Evolutionary conservation across 1,139 yeast genomes (phyloP).

Genomic region (Saccharomyces hybrid): DNA sequence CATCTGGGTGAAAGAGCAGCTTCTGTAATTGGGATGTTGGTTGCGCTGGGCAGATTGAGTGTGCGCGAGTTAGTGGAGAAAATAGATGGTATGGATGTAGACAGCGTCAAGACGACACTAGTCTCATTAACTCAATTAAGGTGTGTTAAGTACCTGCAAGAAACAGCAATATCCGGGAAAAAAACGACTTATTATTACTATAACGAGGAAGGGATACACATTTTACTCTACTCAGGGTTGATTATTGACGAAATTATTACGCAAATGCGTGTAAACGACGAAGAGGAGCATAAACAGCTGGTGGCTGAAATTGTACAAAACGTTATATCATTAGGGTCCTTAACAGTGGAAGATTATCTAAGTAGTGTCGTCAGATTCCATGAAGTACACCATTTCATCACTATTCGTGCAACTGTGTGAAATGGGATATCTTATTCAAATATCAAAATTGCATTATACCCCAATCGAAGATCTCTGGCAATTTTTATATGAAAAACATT

Average conservation of each 20-base stretch:
- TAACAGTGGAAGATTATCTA: constrained; percentile 54
- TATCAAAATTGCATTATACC: constrained; percentile 34
- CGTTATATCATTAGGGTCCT: constrained; percentile 53
- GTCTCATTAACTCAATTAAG: constrained; percentile 61
- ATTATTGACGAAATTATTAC: constrained; percentile 45
- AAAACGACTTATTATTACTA: constrained; percentile 46
- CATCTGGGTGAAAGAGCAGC: constrained; percentile 63
- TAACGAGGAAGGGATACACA: constrained; percentile 55
- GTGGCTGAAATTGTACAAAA: constrained; percentile 67
- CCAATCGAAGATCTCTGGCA: constrained; percentile 53
- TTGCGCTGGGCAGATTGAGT: constrained; percentile 53
- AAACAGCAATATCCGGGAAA: constrained; percentile 31
- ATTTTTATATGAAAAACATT: constrained; percentile 44
- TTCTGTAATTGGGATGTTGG: constrained; percentile 43
- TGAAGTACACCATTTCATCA: constrained; percentile 12
- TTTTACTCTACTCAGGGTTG: constrained; percentile 69
- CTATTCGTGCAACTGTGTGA: constrained; percentile 26
- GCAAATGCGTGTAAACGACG: constrained; percentile 30
- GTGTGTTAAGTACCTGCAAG: constrained; percentile 51
- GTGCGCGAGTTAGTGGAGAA: constrained; percentile 40
- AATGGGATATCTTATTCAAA: constrained; percentile 49
- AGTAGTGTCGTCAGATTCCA: constrained; percentile 28
- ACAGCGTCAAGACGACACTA: constrained; percentile 46
- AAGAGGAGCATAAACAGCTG: constrained; percentile 33
- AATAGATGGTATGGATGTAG: constrained; percentile 35